Base-by-base conservation (phyloP, 2,329 filamentous ascomycete species). In the Arthrocladium fulminans region DNA sequence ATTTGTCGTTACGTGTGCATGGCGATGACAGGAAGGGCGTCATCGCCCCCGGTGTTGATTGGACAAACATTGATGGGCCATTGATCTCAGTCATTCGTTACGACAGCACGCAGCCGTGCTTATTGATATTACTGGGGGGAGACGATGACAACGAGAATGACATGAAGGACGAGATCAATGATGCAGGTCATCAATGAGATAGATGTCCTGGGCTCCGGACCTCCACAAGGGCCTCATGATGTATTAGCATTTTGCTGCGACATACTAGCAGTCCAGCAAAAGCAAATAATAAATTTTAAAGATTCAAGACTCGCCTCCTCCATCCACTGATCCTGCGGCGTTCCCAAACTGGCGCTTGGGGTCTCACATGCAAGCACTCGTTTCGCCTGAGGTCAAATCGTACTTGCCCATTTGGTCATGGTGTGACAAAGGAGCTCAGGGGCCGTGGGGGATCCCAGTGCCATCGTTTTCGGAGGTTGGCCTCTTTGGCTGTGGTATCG, bases 71-170 rank as follows among this genome's bases (percentile, higher is more conserved):
- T n/a, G 4, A 24, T 22, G 17, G n/a, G 37, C 12, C 37, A 22
- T 24, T 40, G 37, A 22, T 24, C 37, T 20, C 37, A 22, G 22
- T 40, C 19, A 22, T 15, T 40, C 37, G 9, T 22, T 20, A 24
- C 19, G 37, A 40, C 19, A 24, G 37, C 37, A 40, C 37, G 37
- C 37, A 40, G 37, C 37, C 37, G 37, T 40, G 37, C 37, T 40
- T 35, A 15, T 9, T 9, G 10, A 15, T 35, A n/a, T 35, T 35
- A 35, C 12, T 40, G 37, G 37, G 17, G 19, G n/a, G 29, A 6
- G 34, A 8, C 17, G 37, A 40, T 22, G 8, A 40, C 9, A 24
- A 20, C n/a, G 32, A 35, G 32, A 6, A 35, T 35, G 32, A 35
- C n/a, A 35, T 35, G 32, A 35, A 35, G 13, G 8, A 40, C 17